A percentile compares a stretch with the other conserved stretches of the same genome.
Evolutionary conservation across 192 early-diverging fungal genomes (phyloP).

Genomic region (Coemansia sp.): DNA sequence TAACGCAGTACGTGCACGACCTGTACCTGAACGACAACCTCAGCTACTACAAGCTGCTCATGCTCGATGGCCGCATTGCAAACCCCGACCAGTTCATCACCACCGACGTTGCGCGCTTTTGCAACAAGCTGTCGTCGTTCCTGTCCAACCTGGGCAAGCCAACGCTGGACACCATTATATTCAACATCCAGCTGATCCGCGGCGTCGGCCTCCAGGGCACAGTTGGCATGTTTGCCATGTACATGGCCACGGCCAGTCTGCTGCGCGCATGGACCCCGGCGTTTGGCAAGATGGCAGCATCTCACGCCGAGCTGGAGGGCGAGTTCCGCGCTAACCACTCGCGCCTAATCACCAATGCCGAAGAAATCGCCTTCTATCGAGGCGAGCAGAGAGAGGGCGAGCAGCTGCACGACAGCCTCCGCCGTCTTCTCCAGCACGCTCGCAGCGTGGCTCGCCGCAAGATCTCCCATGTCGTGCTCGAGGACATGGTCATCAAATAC

Average conservation of each 20-base stretch:
- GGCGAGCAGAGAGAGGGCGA: constrained; percentile 81
- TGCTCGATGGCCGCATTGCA: constrained; percentile 86
- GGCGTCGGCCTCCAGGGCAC: constrained; percentile 85
- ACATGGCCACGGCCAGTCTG: constrained; percentile 74
- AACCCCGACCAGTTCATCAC: constrained; percentile 89
- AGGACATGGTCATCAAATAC: constrained; percentile 98
- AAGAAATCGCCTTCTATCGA: constrained; percentile 91
- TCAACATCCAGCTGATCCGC: constrained; percentile 83
- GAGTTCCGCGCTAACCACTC: constrained; percentile 95
- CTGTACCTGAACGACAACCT: constrained; percentile 83
- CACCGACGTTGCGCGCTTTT: constrained; percentile 91
- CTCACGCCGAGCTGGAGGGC: constrained; percentile 86
- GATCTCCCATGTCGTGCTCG: constrained; percentile 88
- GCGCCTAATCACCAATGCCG: constrained; percentile 92
- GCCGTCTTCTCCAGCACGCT: constrained; percentile 76
- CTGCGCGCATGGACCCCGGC: constrained; percentile 88
- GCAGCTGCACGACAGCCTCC: constrained; percentile 76
- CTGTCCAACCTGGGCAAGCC: constrained; percentile 96
- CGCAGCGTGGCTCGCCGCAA: constrained; percentile 78
- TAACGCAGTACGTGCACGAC: constrained; percentile 88
- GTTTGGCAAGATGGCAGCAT: constrained; percentile 92
- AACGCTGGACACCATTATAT: constrained; percentile 89
- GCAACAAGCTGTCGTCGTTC: constrained; percentile 76
- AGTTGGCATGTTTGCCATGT: constrained; percentile 75
- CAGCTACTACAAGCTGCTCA: constrained; percentile 91